Base-by-base conservation (phyloP, 2,329 filamentous ascomycete genomes). In the Ilyonectria mors-panacis region DNA sequence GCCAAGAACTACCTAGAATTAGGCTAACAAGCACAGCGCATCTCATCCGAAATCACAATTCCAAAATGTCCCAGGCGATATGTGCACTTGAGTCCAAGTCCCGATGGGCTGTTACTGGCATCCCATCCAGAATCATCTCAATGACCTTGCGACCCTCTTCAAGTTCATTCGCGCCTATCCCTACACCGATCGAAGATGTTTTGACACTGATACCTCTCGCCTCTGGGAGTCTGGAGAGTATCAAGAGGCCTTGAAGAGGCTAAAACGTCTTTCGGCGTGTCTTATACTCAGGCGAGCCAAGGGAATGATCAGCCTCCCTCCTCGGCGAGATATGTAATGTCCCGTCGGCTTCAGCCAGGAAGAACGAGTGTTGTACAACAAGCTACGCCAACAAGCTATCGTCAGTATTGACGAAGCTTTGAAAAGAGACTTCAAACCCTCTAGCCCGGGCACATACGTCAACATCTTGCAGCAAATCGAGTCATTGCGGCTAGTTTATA, bases 91-190 rank as follows among this genome's bases (percentile, higher is more conserved):
- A 80, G 1, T 74, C 80, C 0, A 65, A 69, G 10, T 75, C 72
- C 4, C 78, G 84, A 8, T 86, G 84, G 84, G 81, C 80, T 1
- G 78, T 87, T 2, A 85, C 82, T 0, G 84, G 84, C 2, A 86
- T 84, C 84, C 84, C 0, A 82, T 87, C 3, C 84, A 86, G 59
- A 87, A 86, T 59, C 72, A 73, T 0, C 73, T 84, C 0, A 73
- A 68, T 3, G 85, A 86, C 61, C 74, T 86, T 6, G 73, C 78
- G 0, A 75, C 77, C 3, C 74, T 85, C 0, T 69, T 86, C 0
- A 79, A 78, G n/a, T 86, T 85, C 61, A 73, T 86, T 21, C 73
- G 75, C 17, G 78, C 77, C 0, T 73, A 81, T 66, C 84, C 84
- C 0, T 85, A 83, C 62, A 13, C 8, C 17, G 45, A 65, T 4